Conservation (phyloP, 257 asterid species). For the Galeopsis tetrahit region DNA sequence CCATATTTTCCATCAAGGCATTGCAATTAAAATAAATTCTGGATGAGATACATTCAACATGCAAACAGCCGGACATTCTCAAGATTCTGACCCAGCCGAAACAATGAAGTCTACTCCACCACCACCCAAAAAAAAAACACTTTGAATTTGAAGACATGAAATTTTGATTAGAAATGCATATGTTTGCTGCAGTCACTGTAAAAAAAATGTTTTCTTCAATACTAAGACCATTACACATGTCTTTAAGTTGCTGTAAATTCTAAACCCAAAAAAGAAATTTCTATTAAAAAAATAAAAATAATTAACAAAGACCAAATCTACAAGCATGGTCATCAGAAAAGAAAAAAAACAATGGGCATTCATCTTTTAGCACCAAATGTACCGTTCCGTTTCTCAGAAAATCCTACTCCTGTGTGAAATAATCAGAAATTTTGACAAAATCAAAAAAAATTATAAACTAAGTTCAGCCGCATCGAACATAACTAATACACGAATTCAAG, state of each 20-base stretch:
- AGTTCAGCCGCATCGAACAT: constrained; percentile 27
- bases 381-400: constrained; percentile 21
- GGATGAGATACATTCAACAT: not conserved
- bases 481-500: constrained; percentile 15
- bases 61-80: constrained; percentile 7
- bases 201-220: no score
- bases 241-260: no score
- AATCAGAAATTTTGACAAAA: not conserved
- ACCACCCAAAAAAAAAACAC: not conserved
- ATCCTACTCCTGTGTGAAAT: not conserved
- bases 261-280: not conserved
- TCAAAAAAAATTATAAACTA: constrained; percentile 15
- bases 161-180: no score
- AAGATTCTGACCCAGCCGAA: constrained; percentile 21
- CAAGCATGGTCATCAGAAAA: not conserved
- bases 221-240: no score
- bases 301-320: not conserved
- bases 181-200: no score
- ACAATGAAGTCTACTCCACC: not conserved
- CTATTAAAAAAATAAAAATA: not conserved
- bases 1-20: constrained; percentile 16
- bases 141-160: no score
- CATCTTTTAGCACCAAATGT: constrained; percentile 1
- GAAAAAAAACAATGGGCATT: not conserved
- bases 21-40: not conserved